Base-by-base conservation (phyloP, 805 yeast species). In the Sugiyamaella marilandica region DNA sequence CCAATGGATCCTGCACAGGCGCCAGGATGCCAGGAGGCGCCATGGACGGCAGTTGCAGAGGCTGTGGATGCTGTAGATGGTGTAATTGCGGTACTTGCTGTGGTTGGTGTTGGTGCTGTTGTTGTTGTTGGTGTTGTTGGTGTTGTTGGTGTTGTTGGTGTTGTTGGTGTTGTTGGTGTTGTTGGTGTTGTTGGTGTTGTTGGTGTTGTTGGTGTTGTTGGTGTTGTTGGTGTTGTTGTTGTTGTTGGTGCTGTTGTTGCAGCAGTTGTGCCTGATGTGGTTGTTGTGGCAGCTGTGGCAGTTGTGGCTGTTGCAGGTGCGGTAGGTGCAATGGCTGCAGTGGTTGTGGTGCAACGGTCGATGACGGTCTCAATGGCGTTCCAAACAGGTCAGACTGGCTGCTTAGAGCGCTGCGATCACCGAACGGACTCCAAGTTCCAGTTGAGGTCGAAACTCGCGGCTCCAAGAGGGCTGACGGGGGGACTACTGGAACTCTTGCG, bases 1-100 rank as follows among this genome's bases (percentile, higher is more conserved):
- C 26, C 43, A 76, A 37, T 10, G 41, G 14, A 7, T 14, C 5
- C 14, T 41, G 45, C 21, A 19, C 29, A 9, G 60, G 59, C 2
- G 51, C 19, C 14, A 46, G 10, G n/a, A 54, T 36, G 1, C 58
- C 60, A 5, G 60, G 60, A 34, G 59, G 58, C 7, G 29, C 29
- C 29, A 24, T 24, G 7, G 29, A 24, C 5, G 61, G 59, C 7
- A 51, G n/a, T 13, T 11, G 16, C 11, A 10, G 19, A 14, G 43
- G 43, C 43, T 14, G 19, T 3, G 43, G 24, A 16, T 14, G 14
- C 14, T 21, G 24, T 10, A 19, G 21, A 7, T 16, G 43, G 2
- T 11, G 19, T 16, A 10, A 5, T 4, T 16, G 19, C 13, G 7
- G 11, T 14, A 21, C 4, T 7, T 11, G 14, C 7, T 16, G 43